Conservation (phyloP, 805 yeast species). For the Saccharomycodes ludwigii region DNA sequence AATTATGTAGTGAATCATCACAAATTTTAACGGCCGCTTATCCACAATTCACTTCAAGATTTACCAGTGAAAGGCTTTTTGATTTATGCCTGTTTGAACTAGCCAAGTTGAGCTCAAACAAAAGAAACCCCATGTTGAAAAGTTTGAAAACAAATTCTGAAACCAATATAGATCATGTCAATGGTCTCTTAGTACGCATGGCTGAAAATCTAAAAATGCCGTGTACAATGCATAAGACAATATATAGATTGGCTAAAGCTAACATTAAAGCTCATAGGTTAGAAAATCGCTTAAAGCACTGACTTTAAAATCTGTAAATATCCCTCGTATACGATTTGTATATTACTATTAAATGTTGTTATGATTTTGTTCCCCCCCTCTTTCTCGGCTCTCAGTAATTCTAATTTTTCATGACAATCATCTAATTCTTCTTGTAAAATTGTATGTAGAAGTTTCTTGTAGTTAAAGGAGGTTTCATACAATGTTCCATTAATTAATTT, state of each 20-base stretch:
- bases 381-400: not conserved
- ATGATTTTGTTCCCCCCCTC: not conserved
- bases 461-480: not conserved
- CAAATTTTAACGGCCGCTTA: slow-evolving; percentile 1
- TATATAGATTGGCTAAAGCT: slow-evolving; percentile 33
- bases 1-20: not conserved
- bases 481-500: slow-evolving; percentile 25
- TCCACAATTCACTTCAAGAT: slow-evolving; percentile 16
- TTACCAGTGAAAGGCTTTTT: slow-evolving; percentile 24
- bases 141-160: slow-evolving; percentile 19
- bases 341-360: slow-evolving; percentile 7
- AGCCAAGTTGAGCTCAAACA: slow-evolving; percentile 29
- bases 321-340: slow-evolving; percentile 11
- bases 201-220: slow-evolving; percentile 31
- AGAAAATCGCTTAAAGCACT: too few species aligned
- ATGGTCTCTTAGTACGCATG: slow-evolving; percentile 47
- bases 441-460: not conserved
- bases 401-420: not conserved
- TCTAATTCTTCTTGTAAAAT: slow-evolving; percentile 1
- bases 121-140: slow-evolving; percentile 32
- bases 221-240: slow-evolving; percentile 36
- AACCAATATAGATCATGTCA: slow-evolving; percentile 57
- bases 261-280: too few species aligned
- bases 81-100: too few species aligned
- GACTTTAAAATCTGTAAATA: slow-evolving; percentile 12